Evolutionary conservation across 192 early-diverging fungal genomes (phyloP).

Genomic region (Coemansia sp.): DNA sequence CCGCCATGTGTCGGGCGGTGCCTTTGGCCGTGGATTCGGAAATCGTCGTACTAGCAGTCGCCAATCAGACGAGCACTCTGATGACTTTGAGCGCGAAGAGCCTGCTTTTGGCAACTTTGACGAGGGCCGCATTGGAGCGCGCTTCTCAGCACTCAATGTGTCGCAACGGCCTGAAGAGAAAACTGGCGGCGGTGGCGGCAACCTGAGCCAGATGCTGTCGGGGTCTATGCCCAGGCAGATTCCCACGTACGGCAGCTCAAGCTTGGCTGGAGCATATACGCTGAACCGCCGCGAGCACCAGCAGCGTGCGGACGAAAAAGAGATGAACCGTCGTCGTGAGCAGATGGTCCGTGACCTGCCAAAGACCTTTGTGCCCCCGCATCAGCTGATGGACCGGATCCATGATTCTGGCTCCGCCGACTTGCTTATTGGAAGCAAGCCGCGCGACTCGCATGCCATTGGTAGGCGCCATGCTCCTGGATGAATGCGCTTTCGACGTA

Average conservation of each 20-base stretch:
- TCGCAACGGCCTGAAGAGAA: neutral
- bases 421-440: constrained; percentile 48
- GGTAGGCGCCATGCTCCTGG: constrained; percentile 37
- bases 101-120: constrained; percentile 33
- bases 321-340: constrained; percentile 28
- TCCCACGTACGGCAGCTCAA: constrained; percentile 25
- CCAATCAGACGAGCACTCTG: constrained; percentile 31
- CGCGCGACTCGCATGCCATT: constrained; percentile 41
- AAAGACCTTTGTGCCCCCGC: constrained; percentile 51
- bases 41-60: constrained; percentile 4
- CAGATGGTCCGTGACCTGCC: constrained; percentile 33
- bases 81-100: constrained; percentile 19
- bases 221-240: constrained; percentile 54
- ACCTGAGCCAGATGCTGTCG: constrained; percentile 40
- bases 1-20: constrained; percentile 1
- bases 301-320: constrained; percentile 27
- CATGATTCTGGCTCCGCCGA: constrained; percentile 25
- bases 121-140: neutral
- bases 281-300: constrained; percentile 33
- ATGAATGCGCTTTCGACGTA: neutral
- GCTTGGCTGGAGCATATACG: constrained; percentile 17
- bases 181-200: constrained; percentile 7
- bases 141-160: neutral
- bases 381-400: constrained; percentile 41
- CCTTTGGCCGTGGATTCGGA: neutral